A percentile compares a stretch with the other conserved stretches of the same genome.
These are phyloP conservation scores for Cladosporium colombiae DNA, from an alignment of 2,329 filamentous ascomycete genomes.

Conservation along the genomic window DNA sequence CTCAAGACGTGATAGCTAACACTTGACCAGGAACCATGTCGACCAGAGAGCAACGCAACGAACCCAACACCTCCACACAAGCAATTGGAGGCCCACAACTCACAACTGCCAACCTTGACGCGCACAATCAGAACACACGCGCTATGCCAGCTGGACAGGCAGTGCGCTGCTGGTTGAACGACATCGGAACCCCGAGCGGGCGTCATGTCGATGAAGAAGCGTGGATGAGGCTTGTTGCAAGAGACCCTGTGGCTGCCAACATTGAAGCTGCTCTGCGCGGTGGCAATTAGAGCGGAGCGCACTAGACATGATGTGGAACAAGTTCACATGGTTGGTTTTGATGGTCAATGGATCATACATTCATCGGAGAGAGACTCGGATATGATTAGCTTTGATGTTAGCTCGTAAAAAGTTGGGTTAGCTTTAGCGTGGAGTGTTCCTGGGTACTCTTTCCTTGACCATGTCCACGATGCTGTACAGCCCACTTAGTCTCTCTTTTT, in stretches of 20 bases:
- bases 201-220: background rate
- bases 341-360: background rate
- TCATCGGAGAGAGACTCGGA: background rate
- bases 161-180: background rate
- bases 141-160: background rate
- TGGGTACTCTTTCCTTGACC: conserved; percentile 33
- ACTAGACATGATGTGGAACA: background rate
- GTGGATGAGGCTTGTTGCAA: background rate
- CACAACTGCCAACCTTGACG: background rate
- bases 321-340: background rate
- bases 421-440: background rate
- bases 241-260: background rate
- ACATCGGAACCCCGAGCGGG: background rate
- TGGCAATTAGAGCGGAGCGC: background rate
- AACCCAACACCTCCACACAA: background rate
- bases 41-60: background rate
- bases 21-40: background rate
- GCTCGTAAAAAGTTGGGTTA: background rate
- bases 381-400: background rate
- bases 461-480: conserved; percentile 47
- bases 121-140: background rate
- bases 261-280: background rate
- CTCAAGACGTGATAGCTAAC: too few species aligned
- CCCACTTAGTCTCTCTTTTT: conserved; percentile 50
- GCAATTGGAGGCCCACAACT: background rate